Evolutionary conservation across 257 asterid genomes (phyloP).

Genomic region (Solanum ossicruentum): DNA sequence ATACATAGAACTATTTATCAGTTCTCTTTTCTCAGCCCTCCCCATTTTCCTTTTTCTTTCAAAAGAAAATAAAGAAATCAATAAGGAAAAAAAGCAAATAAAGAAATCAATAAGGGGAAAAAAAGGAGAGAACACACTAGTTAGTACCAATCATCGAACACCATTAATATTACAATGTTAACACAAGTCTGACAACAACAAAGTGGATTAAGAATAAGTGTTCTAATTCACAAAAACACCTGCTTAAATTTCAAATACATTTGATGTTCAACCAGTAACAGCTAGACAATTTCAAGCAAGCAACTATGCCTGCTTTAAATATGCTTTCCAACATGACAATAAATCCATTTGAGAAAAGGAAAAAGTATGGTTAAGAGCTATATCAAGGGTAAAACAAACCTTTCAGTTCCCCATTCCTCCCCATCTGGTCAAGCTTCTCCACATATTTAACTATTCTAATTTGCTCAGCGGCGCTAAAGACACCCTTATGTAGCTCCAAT

Average conservation of each 20-base stretch:
- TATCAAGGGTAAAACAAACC: slow-evolving; percentile 4
- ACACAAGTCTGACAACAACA: background rate
- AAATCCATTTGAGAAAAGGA: background rate
- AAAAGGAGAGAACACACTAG: background rate
- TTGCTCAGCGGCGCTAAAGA: slow-evolving; percentile 40
- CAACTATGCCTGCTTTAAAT: background rate
- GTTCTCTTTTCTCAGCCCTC: background rate
- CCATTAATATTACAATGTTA: background rate
- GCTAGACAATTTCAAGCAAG: background rate
- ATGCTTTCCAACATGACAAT: background rate
- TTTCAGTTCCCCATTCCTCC: slow-evolving; percentile 26
- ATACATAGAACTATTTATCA: background rate
- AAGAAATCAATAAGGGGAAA: background rate
- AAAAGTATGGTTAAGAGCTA: background rate
- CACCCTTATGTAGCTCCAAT: slow-evolving; percentile 27
- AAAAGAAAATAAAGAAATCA: background rate
- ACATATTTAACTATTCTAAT: slow-evolving; percentile 24
- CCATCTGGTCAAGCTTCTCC: slow-evolving; percentile 24
- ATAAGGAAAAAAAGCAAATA: background rate
- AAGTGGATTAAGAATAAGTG: background rate
- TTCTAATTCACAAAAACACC: background rate
- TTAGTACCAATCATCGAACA: background rate
- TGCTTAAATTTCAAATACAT: background rate
- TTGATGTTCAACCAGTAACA: background rate
- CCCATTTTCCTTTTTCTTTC: background rate